Evolutionary conservation across 2,329 filamentous ascomycete genomes (phyloP), one percentile per base, ranked within the genome.

Genomic region (Arachnomyces sp.): DNA sequence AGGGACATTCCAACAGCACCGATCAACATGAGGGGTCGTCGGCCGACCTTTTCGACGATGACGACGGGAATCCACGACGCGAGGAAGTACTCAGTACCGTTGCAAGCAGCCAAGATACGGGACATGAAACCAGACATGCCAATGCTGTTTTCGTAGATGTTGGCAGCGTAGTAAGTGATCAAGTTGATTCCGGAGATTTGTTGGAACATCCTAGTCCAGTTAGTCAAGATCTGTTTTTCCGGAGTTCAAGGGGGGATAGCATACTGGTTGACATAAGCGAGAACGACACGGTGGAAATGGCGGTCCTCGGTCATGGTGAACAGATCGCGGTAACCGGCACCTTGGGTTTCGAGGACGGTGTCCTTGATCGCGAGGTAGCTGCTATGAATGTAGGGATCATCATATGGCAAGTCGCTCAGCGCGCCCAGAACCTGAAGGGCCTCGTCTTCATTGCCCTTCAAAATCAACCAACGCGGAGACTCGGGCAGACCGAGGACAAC

Each of bases 1-100:
- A 72, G 55, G 29, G 77, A 77, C 66, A 81, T 79, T 0, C 78
- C 78, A 28, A 74, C 63, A 0, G 78, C 77, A 39, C 82, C 82
- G 46, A 85, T 76, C 13, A 87, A 62, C 80, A 88, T 86, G 44
- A 87, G 72, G 53, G 76, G 75, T 13, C 83, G 73, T 18, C 84
- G 66, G 11, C 71, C 71, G 38, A 72, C 57, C 37, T 62, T 65
- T 48, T 74, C 70, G 42, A 74, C 67, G 8, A 67, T 65, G 45
- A 72, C 71, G 25, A 75, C 63, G 2, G 71, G 64, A 16, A 74
- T 54, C 55, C 64, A 66, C 2, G 69, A 73, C 2, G 70, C 69
- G 16, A 72, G 38, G 48, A 75, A 74, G 52, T 75, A 75, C 43
- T 73, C 71, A 0, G 71, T 74, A 28, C 71, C 72, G 44, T 74